Percentiles rank a stretch among this genome's conserved stretches.
Evolutionary conservation across 345 rosid genomes (phyloP).

Genomic region (Geranium rotundifolium): DNA sequence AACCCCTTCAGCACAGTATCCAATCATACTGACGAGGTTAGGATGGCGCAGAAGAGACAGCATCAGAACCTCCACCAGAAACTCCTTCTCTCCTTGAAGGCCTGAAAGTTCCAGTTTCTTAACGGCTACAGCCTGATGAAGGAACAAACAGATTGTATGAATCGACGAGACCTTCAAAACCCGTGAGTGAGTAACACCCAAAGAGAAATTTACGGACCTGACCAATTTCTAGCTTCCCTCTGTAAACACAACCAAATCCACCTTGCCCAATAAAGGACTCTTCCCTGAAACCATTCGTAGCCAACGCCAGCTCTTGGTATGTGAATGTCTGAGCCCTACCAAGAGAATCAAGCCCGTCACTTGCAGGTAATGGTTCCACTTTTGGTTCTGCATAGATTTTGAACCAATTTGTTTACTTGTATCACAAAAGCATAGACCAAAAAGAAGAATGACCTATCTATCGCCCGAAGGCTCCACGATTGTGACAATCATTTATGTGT

Average conservation of each 20-base stretch:
- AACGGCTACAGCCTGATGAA: slow-evolving; percentile 50
- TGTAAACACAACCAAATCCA: slow-evolving; percentile 69
- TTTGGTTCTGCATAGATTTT: slow-evolving; percentile 1
- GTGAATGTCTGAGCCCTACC: slow-evolving; percentile 24
- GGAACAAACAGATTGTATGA: background rate
- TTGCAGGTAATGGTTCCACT: slow-evolving; percentile 8
- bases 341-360: background rate
- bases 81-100: slow-evolving; percentile 73
- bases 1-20: slow-evolving; percentile 63
- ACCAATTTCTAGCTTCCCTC: slow-evolving; percentile 38
- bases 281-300: slow-evolving; percentile 38
- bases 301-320: slow-evolving; percentile 49
- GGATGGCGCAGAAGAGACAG: slow-evolving; percentile 58
- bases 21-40: slow-evolving; percentile 58
- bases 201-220: slow-evolving; percentile 43
- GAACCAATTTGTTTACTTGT: background rate
- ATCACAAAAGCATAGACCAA: background rate
- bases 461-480: background rate
- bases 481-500: no score
- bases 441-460: no score
- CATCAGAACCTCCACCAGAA: slow-evolving; percentile 80
- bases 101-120: slow-evolving; percentile 52
- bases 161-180: background rate
- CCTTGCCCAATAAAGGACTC: slow-evolving; percentile 58
- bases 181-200: background rate